Conservation (phyloP, 257 asterid species). For the Mentha longifolia region DNA sequence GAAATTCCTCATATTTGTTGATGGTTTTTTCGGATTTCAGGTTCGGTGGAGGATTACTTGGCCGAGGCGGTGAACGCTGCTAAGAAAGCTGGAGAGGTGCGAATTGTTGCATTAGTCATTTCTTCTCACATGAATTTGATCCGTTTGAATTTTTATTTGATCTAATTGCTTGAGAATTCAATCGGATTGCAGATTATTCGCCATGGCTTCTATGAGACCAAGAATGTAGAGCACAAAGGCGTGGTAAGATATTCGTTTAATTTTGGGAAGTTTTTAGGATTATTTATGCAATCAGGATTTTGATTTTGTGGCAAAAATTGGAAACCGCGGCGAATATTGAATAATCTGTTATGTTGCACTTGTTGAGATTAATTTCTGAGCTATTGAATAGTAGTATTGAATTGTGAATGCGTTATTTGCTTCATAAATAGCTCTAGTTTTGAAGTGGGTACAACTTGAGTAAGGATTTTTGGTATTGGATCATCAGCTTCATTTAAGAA, state of each 20-base stretch:
- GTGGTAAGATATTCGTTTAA: slow-evolving; percentile 43
- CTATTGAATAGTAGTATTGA: no score
- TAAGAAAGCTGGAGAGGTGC: slow-evolving; percentile 74
- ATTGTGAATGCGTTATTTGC: slow-evolving; percentile 1
- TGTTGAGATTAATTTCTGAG: not conserved
- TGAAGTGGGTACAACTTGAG: slow-evolving; percentile 3
- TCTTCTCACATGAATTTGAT: not conserved
- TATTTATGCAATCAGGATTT: slow-evolving; percentile 4
- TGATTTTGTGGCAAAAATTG: not conserved
- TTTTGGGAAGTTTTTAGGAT: slow-evolving; percentile 4
- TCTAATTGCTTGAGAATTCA: slow-evolving; percentile 5
- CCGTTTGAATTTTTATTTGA: slow-evolving; percentile 19
- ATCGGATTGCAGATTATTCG: slow-evolving; percentile 65
- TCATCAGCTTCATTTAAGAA: slow-evolving; percentile 8
- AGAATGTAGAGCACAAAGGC: slow-evolving; percentile 87
- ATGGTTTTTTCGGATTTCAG: slow-evolving; percentile 39
- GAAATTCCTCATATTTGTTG: slow-evolving; percentile 21
- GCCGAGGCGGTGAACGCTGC: slow-evolving; percentile 73
- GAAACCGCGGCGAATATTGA: not conserved
- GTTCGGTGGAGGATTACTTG: slow-evolving; percentile 59
- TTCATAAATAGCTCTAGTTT: slow-evolving; percentile 3
- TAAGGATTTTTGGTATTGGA: not conserved
- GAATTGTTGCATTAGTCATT: not conserved
- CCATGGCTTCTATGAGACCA: slow-evolving; percentile 62
- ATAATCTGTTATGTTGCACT: slow-evolving; percentile 4